Base-by-base conservation (phyloP, 225 moss, liverwort and hornwort genomes). In the Lunularia cruciata region DNA sequence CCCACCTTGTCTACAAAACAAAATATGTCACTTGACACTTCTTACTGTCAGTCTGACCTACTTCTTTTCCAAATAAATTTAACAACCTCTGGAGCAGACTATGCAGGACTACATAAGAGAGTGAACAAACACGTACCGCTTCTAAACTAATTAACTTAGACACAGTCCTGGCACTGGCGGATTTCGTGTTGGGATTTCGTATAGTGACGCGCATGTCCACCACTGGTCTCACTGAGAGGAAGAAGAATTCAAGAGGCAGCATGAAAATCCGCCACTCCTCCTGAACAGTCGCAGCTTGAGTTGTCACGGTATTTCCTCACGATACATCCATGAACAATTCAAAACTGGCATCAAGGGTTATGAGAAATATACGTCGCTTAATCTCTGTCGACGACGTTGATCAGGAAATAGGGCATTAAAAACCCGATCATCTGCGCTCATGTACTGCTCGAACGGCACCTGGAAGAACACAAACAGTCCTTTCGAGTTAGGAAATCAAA, bases 261-360 rank as follows among this genome's bases (percentile, higher is more conserved):
- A 82, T 81, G 57, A 77, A 77, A 54, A 81, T 81, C 26, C 81
- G 76, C 81, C 81, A 82, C 46, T 82, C 81, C 54, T 82, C 76
- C 81, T 81, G 81, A 57, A 31, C 8, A 27, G 45, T 3, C 45
- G 18, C 27, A 13, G 8, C 18, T 39, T 3, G 58, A n/a, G 1
- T n/a, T 10, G 19, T 37, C 51, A 16, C 22, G 3, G 51, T 20
- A 16, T 2, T 51, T 56, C 28, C 3, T 56, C 55, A 31, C 15
- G 15, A 30, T 6, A 6, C 16, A 16, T 33, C 16, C 12, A 57
- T 11, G 16, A 19, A 57, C 10, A 30, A 34, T 31, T 26, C 10
- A 38, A 40, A 23, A 63, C 19, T 25, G 12, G 22, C 27, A 34
- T 14, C 19, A 19, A 47, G 33, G 8, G 19, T 19, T 27, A 47